Evolutionary conservation across 257 asterid species (phyloP), one percentile per base, ranked within the genome.

Genomic region (Voacanga thouarsii): DNA sequence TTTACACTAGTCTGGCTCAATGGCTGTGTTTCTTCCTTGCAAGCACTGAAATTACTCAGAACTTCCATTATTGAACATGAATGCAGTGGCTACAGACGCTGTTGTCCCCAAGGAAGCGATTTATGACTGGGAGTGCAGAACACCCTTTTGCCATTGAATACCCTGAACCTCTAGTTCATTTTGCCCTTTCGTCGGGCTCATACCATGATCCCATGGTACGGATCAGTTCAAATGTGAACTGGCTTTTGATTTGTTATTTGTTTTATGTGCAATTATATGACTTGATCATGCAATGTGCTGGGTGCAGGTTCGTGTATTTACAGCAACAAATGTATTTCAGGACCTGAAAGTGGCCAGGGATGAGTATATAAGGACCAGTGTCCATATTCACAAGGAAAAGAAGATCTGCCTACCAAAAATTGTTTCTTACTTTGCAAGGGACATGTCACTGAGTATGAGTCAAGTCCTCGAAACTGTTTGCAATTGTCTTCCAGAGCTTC

Each of bases 91-190:
- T 90, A 78, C 91, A 87, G 82, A 83, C 91, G 2, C 82, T 94
- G 79, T 86, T 94, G 65, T 88, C 94, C 78, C 97, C 97, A 0
- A 92, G 94, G 51, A 94, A 84, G 89, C 92, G 87, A 88, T 82
- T 87, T 80, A 87, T 82, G 86, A 66, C 78, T 5, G 91, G 90
- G 76, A 82, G 78, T 49, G 75, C 85, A 3, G 85, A 79, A 77
- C 98, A 94, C 55, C 80, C 85, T 51, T 86, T 82, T 79, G 91
- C 93, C 43, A 90, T 94, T 33, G 98, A 94, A 72, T 90, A 92
- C 82, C 90, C 97, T 2, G 98, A 94, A 75, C 96, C 97, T 51
- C 94, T 92, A 30, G 94, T 92, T 77, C 97, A 94, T 83, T 94
- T 94, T 71, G 98, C 97, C 1, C 92, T 94, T 71, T 90, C 89